Evolutionary conservation across 441 rosid genomes (phyloP).

Genomic region (Raphanus hybrid): DNA sequence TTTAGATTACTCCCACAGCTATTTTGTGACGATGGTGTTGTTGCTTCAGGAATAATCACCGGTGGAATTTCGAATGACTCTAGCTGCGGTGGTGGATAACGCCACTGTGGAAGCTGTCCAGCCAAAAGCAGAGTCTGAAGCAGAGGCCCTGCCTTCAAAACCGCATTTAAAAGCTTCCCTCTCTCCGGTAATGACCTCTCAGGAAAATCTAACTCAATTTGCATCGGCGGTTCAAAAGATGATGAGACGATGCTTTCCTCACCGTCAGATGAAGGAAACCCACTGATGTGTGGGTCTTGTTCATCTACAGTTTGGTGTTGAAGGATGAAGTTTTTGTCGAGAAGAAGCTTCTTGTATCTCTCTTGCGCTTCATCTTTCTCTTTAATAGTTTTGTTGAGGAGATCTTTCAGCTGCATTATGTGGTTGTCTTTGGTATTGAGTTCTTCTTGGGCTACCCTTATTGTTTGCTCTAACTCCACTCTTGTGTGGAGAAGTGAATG

Average conservation of each 20-base stretch:
- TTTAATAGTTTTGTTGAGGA: slow-evolving; percentile 51
- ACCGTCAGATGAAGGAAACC: slow-evolving; percentile 73
- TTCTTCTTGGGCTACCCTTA: slow-evolving; percentile 58
- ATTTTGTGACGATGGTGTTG: slow-evolving; percentile 41
- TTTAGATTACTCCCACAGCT: slow-evolving; percentile 56
- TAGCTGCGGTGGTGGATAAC: slow-evolving; percentile 82
- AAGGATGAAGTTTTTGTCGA: slow-evolving; percentile 47
- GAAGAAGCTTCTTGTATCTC: slow-evolving; percentile 53
- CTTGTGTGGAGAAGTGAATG: slow-evolving; percentile 55
- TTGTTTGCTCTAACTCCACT: slow-evolving; percentile 67
- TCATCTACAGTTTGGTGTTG: slow-evolving; percentile 56
- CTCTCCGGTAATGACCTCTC: slow-evolving; percentile 50
- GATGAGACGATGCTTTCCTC: slow-evolving; percentile 97
- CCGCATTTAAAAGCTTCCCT: slow-evolving; percentile 89
- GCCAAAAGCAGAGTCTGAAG: slow-evolving; percentile 84
- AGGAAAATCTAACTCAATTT: slow-evolving; percentile 33
- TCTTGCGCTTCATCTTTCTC: slow-evolving; percentile 64
- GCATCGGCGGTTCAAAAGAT: slow-evolving; percentile 54
- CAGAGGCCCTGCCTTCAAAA: slow-evolving; percentile 87
- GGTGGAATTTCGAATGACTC: slow-evolving; percentile 85
- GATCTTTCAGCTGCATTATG: slow-evolving; percentile 49
- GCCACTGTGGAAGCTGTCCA: slow-evolving; percentile 95
- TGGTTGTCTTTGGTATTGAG: slow-evolving; percentile 59
- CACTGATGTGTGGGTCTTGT: slow-evolving; percentile 47
- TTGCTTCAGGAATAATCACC: slow-evolving; percentile 51